A percentile compares a stretch with the other conserved stretches of the same genome.
Evolutionary conservation across 257 asterid genomes (phyloP).

Genomic region (Solanum chilense): DNA sequence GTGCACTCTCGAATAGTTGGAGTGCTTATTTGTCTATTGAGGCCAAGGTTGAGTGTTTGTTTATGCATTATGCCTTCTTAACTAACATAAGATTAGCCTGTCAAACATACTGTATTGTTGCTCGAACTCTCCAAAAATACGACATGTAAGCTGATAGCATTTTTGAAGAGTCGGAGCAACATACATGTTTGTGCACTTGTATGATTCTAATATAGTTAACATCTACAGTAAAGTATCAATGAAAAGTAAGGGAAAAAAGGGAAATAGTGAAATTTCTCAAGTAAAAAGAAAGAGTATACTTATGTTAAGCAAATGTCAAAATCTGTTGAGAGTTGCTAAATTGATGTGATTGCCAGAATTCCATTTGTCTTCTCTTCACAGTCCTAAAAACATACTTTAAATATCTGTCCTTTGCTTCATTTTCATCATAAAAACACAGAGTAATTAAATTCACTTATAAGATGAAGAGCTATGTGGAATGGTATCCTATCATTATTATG

Average conservation of each 20-base stretch:
- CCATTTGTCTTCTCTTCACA: neutral
- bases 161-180: neutral
- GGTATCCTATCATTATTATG: conserved; percentile 51
- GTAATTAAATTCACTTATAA: neutral
- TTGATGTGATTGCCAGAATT: neutral
- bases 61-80: neutral
- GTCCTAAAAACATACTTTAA: neutral
- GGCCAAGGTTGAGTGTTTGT: neutral
- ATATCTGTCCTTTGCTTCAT: neutral
- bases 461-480: conserved; percentile 30
- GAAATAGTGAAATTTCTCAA: neutral
- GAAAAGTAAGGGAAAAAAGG: neutral
- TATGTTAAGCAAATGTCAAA: neutral
- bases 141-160: neutral
- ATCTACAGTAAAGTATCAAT: neutral
- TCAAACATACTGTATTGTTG: neutral
- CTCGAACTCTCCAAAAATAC: neutral
- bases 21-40: neutral
- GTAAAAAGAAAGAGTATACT: neutral
- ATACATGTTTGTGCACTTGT: neutral
- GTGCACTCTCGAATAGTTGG: neutral
- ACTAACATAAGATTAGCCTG: neutral
- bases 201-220: neutral
- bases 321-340: neutral
- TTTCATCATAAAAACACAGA: neutral